These are phyloP conservation scores for Coemansia sp. DNA, from an alignment of 192 early-diverging fungal species.

Conservation along the genomic window DNA sequence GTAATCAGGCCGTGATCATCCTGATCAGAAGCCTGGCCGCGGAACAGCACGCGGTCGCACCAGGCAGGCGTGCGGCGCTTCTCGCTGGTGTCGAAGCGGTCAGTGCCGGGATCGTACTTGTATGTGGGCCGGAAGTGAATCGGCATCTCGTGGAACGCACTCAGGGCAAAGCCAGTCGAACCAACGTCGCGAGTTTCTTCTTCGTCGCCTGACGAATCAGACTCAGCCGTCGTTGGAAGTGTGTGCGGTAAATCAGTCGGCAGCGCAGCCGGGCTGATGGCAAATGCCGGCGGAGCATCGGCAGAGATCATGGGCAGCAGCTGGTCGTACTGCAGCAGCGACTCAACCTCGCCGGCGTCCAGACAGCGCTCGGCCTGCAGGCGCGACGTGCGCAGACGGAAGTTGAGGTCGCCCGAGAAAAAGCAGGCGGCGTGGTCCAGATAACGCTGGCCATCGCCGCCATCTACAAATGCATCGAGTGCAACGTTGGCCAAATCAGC, in stretches of 20 bases:
- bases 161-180: conserved; percentile 74
- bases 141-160: conserved; percentile 73
- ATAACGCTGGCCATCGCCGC: conserved; percentile 86
- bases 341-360: conserved; percentile 58
- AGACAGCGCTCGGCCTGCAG: conserved; percentile 61
- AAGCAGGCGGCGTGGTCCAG: conserved; percentile 76
- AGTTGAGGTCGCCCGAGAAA: conserved; percentile 94
- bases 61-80: conserved; percentile 93
- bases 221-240: conserved; percentile 28
- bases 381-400: conserved; percentile 78
- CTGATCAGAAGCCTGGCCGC: conserved; percentile 33
- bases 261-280: conserved; percentile 3
- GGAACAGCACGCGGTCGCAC: conserved; percentile 90
- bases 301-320: conserved; percentile 44
- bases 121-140: conserved; percentile 92
- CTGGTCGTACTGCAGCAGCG: conserved; percentile 67
- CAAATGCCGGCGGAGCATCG: conserved; percentile 8
- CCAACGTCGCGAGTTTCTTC: conserved; percentile 15
- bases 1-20: conserved; percentile 30
- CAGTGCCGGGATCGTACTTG: conserved; percentile 89
- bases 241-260: not conserved
- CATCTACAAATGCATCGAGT: conserved; percentile 59
- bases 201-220: conserved; percentile 29
- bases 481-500: conserved; percentile 58
- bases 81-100: conserved; percentile 87